A percentile compares a stretch with the other conserved stretches of the same genome.
Conservation (phyloP, 1,284 basidiomycete genomes). For the Tilletia indica region DNA sequence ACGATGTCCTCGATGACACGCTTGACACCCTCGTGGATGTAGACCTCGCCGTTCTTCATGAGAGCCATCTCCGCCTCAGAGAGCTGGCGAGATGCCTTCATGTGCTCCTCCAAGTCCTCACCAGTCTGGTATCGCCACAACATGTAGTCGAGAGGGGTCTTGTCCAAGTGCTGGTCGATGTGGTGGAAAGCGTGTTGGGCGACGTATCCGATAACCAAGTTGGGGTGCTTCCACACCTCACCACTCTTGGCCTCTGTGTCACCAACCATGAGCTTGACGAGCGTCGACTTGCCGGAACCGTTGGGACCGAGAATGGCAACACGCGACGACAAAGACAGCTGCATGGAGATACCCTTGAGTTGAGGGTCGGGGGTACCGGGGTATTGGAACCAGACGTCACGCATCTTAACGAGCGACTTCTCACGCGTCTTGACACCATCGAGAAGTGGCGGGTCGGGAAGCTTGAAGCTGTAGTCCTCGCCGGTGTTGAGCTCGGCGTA, state of each 20-base stretch:
- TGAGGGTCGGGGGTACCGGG: conserved; percentile 52
- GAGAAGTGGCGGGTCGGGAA: conserved; percentile 55
- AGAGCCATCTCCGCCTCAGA: conserved; percentile 45
- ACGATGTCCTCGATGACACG: conserved; percentile 55
- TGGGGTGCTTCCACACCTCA: conserved; percentile 56
- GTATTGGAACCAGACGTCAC: conserved; percentile 55
- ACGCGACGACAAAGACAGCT: conserved; percentile 56
- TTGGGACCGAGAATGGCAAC: conserved; percentile 56
- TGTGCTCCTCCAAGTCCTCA: conserved; percentile 56
- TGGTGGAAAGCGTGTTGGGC: conserved; percentile 57
- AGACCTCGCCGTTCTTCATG: conserved; percentile 55
- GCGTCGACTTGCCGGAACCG: conserved; percentile 56
- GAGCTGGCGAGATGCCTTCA: conserved; percentile 49
- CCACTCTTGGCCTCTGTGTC: conserved; percentile 54
- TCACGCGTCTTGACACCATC: conserved; percentile 57
- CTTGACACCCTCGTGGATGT: conserved; percentile 54
- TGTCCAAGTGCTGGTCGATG: conserved; percentile 57
- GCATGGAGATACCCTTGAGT: conserved; percentile 54
- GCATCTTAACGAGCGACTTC: conserved; percentile 57
- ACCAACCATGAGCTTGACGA: conserved; percentile 55
- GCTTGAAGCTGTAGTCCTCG: conserved; percentile 56
- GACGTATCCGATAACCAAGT: conserved; percentile 56
- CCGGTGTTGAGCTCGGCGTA: conserved; percentile 55
- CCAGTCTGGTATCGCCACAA: conserved; percentile 57
- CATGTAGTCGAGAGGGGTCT: conserved; percentile 57